phyloP scores from a whole-genome alignment of 768 basidiomycete genomes.

The Amanita pallidorosea region DNA sequence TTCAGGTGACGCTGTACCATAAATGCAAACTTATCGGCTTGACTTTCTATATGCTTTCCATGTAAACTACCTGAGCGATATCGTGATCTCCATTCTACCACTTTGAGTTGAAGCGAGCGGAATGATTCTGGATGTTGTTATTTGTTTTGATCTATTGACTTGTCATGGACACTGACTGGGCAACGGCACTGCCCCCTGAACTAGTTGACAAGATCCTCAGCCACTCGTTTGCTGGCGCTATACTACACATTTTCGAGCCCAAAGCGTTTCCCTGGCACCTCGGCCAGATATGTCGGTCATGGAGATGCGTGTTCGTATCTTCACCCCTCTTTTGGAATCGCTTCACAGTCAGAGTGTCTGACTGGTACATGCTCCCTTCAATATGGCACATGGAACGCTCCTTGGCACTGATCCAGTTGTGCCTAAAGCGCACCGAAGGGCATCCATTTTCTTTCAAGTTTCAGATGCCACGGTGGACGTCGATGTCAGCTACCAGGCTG shows the following conservation, averaged over 20 bases:
- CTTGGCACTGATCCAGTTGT: neutral
- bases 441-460: neutral
- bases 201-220: constrained; percentile 13
- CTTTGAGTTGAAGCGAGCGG: too few species aligned
- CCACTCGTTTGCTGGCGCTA: neutral
- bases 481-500: neutral
- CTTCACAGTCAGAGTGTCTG: neutral
- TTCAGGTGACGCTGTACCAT: neutral
- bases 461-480: neutral
- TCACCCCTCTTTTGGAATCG: neutral
- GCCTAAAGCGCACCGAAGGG: neutral
- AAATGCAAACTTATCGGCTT: too few species aligned
- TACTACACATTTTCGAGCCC: too few species aligned
- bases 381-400: neutral
- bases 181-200: neutral
- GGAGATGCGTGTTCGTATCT: constrained; percentile 1
- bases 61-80: too few species aligned
- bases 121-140: too few species aligned
- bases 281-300: neutral
- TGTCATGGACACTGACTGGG: neutral
- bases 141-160: too few species aligned
- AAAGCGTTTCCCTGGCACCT: neutral
- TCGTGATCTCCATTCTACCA: too few species aligned
- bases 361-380: too few species aligned
- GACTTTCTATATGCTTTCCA: too few species aligned